Base-by-base conservation (phyloP, 345 rosid species). In the Hibiscus mutabilis region DNA sequence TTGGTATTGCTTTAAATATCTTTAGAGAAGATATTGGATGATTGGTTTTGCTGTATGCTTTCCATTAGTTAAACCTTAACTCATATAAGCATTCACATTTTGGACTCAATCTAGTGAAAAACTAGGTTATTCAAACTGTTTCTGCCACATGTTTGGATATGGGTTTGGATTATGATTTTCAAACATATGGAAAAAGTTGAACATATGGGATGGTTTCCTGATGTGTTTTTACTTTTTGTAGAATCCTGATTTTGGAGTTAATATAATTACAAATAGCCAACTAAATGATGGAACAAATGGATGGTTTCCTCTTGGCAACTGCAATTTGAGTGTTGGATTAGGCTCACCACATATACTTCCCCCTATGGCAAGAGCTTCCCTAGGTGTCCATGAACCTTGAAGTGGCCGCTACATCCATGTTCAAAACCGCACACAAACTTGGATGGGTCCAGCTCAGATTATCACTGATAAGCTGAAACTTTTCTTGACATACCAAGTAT, bases 371-470 rank as follows among this genome's bases (percentile, higher is more conserved):
- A 89, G 91, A 76, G 89, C 85, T 66, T 86, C 97, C 62, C 90
- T 92, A 49, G 92, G 87, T 69, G 73, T 79, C 68, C 81, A 88
- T 67, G 88, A 52, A 59, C 88, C 94, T 64, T 77, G 91, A 58
- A 88, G 96, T 56, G 97, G 98, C 37, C 90, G 79, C 33, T 87
- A 79, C 77, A 90, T 94, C 68, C 86, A 82, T 0, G 92, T 79
- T 47, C 83, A 91, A 51, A 90, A 85, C 74, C 86, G 98, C 49
- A 85, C 98, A 8, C 93, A 90, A 69, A 91, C 79, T 60, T 94
- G 97, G 98, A 94, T 94, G 97, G 98, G 98, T 56, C 98, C 98
- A 60, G 97, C 96, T 57, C 98, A 94, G 84, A 73, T 83, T 60
- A 94, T 94, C 78, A 88, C 97, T 0, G 95, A 88, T 40, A 91